These are phyloP conservation scores for Sinapis alba DNA, from an alignment of 441 rosid species.

Conservation along the genomic window DNA sequence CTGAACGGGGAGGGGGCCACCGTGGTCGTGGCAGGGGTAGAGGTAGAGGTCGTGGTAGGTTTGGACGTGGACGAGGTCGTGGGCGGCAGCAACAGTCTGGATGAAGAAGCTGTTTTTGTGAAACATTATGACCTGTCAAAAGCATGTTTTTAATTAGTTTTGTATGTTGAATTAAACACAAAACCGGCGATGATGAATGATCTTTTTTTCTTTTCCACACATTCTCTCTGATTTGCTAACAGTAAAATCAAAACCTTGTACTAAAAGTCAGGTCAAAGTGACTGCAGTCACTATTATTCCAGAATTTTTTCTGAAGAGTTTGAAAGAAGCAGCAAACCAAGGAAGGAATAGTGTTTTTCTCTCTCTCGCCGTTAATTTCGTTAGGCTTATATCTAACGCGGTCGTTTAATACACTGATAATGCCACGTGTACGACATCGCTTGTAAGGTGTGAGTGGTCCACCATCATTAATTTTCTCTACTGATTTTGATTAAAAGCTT, in stretches of 20 bases:
- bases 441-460: slow-evolving; percentile 3
- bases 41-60: slow-evolving; percentile 43
- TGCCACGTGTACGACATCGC: slow-evolving; percentile 18
- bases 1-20: slow-evolving; percentile 51
- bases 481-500: slow-evolving; percentile 37
- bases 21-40: slow-evolving; percentile 46
- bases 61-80: slow-evolving; percentile 39
- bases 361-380: slow-evolving; percentile 23
- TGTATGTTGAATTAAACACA: not conserved
- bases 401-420: not conserved
- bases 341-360: not conserved
- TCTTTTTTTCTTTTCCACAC: not conserved
- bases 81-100: slow-evolving; percentile 36
- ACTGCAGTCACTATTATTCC: not conserved
- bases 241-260: not conserved
- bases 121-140: slow-evolving; percentile 9
- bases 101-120: slow-evolving; percentile 17
- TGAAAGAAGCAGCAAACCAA: slow-evolving; percentile 1
- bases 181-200: not conserved
- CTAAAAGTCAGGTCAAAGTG: not conserved
- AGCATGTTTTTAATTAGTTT: slow-evolving; percentile 13
- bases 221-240: slow-evolving; percentile 3
- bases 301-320: not conserved
- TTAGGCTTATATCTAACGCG: slow-evolving; percentile 8
- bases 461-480: slow-evolving; percentile 16